Evolutionary conservation across 495 filamentous ascomycete species (phyloP), one percentile per base, ranked within the genome.

Genomic region (Podospora australis): DNA sequence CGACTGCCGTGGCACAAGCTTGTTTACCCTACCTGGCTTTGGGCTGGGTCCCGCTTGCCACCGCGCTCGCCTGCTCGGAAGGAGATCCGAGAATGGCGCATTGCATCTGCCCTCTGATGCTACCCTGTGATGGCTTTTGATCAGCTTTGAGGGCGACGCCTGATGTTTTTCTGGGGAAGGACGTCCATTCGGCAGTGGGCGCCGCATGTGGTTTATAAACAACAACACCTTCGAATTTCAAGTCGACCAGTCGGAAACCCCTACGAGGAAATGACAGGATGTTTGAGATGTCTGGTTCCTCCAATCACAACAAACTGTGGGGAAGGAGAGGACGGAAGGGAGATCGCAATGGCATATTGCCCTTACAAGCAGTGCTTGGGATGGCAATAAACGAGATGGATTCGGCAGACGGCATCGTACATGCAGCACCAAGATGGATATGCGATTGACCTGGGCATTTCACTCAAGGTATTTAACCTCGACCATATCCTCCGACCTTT

Each of bases 41-140:
- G 21, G 17, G 5, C 11, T 6, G 26, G 6, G 6, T 30, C 26
- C 26, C 13, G 26, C 26, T 30, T 30, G 26, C 26, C 26, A 13
- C 26, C 26, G n/a, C n/a, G n/a, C 26, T 6, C 26, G 13, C 26
- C 26, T 6, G 13, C 34, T 43, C 40, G 40, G 40, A 43, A 23
- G 40, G 23, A 43, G 22, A 43, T 6, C 40, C 40, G 40, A 43
- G 40, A n/a, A 43, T 24, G 25, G 23, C 2, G 13, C 32, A 36
- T n/a, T n/a, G 32, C 14, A 16, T 36, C 19, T 16, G 32, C 14
- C 32, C 32, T 17, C 32, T n/a, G 3, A 13, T 36, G n/a, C 32
- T 36, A 16, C n/a, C 13, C 9, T 16, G 13, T 16, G 32, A 36
- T 14, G 14, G 32, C 13, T 17, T 17, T 8, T 36, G 19, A 1